Conservation (phyloP, 1,284 basidiomycete genomes). For the Schizophyllum amplum region DNA sequence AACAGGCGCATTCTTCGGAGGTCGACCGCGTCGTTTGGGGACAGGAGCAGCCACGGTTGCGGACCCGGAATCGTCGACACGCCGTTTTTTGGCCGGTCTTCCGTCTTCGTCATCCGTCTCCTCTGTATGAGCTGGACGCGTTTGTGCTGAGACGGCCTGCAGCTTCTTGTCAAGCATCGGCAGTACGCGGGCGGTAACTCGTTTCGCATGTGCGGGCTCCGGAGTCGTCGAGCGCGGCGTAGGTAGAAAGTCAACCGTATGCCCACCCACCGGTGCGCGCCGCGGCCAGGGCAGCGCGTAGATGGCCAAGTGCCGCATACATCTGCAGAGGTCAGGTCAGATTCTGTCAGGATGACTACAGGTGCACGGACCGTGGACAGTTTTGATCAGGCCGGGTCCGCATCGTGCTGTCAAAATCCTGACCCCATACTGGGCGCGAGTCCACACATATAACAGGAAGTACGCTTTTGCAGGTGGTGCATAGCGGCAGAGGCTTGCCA, state of each 20-base stretch:
- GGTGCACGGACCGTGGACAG: conserved; percentile 55
- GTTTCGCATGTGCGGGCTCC: conserved; percentile 36
- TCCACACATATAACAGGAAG: conserved; percentile 68
- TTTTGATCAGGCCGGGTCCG: conserved; percentile 57
- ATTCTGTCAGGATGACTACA: neutral
- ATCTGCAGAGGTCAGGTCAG: conserved; percentile 31
- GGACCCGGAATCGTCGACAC: conserved; percentile 2
- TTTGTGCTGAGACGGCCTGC: conserved; percentile 19
- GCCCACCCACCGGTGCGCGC: conserved; percentile 43
- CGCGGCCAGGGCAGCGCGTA: conserved; percentile 64
- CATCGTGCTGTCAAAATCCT: conserved; percentile 39
- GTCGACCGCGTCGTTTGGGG: no score
- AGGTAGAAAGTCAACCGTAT: conserved; percentile 27
- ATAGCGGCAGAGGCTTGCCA: conserved; percentile 52
- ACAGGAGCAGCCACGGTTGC: no score
- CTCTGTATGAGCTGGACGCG: conserved; percentile 19
- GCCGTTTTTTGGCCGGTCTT: conserved; percentile 32
- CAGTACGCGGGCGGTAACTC: conserved; percentile 25
- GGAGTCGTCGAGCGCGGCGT: conserved; percentile 33
- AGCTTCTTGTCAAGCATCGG: conserved; percentile 39
- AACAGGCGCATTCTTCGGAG: no score
- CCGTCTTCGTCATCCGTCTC: conserved; percentile 26
- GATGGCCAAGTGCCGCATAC: conserved; percentile 69
- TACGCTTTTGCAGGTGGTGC: conserved; percentile 57
- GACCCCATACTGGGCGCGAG: conserved; percentile 64